phyloP scores from a whole-genome alignment of 306 rosid genomes.

The Pueraria montana region DNA sequence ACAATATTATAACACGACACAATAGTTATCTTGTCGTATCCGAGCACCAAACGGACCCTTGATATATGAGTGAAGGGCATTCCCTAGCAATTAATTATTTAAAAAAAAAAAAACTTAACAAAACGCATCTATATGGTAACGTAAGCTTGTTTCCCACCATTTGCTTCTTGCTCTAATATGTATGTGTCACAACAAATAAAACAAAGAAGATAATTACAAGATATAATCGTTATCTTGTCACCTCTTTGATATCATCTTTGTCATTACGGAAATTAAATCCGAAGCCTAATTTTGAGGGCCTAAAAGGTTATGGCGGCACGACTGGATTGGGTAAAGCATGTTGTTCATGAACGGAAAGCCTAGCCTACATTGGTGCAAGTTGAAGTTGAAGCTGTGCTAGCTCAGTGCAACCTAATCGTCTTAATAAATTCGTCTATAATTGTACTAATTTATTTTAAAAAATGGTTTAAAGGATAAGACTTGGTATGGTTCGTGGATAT shows the following conservation, averaged over 20 bases:
- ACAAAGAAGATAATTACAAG: background rate
- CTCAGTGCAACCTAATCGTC: slow-evolving; percentile 1
- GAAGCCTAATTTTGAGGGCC: slow-evolving; percentile 4
- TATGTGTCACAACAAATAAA: slow-evolving; percentile 3
- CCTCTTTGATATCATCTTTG: slow-evolving; percentile 33
- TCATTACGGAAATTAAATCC: slow-evolving; percentile 4
- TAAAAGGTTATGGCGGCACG: slow-evolving; percentile 20
- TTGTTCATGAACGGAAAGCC: slow-evolving; percentile 6
- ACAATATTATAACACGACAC: no score
- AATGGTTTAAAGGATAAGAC: background rate
- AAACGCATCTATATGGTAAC: slow-evolving; percentile 13
- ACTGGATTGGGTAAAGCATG: background rate
- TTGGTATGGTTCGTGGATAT: background rate
- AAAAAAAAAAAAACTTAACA: background rate
- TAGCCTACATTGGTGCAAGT: background rate
- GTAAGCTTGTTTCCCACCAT: slow-evolving; percentile 21
- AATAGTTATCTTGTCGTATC: no score
- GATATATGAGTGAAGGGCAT: no score
- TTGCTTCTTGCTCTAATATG: background rate
- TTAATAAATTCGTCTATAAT: background rate
- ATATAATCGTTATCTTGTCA: slow-evolving; percentile 41
- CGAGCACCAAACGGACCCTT: no score
- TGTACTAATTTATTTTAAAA: background rate
- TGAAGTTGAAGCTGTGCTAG: slow-evolving; percentile 4
- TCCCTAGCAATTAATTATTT: background rate